Evolutionary conservation across 208 protist species (phyloP), one percentile per base, ranked within the genome.

Genomic region (Wallacemonas sp.): DNA sequence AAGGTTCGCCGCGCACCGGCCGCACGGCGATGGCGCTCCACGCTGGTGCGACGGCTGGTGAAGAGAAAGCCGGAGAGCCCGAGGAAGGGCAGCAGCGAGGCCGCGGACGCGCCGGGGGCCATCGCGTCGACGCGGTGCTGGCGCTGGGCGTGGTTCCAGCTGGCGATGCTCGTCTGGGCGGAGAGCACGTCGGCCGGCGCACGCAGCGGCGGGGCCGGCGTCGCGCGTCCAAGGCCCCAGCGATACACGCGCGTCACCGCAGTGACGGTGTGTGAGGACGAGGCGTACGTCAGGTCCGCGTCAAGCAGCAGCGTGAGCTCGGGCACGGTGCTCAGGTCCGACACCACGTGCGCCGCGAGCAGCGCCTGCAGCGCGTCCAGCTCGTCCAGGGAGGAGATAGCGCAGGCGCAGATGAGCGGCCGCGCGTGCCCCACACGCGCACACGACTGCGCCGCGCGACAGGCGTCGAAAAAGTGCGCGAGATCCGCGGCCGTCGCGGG

Each of bases 221-320:
- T 18, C 14, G 31, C 20, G 10, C 52, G 52, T 8, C 25, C 25
- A 10, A 57, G 26, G 25, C 25, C 49, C 49, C 49, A 57, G 20
- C n/a, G 25, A 57, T 57, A 59, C 26, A 39, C 52, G 28, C 16
- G 31, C 52, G 16, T 22, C 31, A 25, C 52, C 52, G 52, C 29
- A 5, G 7, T 25, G 16, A 59, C 52, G n/a, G 52, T 59, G 31
- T 5, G 29, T 3, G 52, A 20, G 52, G 29, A 3, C 3, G 52
- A 25, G 52, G 14, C 29, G 52, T 59, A 59, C 5, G 26, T 61
- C 39, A 68, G 59, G 18, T 65, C 73, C 14, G 67, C 67, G 16
- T 12, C 49, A 48, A 61, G 68, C 25, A 79, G 54, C 26, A 79
- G 18, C 20, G 68, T 61, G 3, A 79, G 18, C 48, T 79, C 65